Conservation (phyloP, 2,329 filamentous ascomycete genomes). For the Magnaporthales sp. region DNA sequence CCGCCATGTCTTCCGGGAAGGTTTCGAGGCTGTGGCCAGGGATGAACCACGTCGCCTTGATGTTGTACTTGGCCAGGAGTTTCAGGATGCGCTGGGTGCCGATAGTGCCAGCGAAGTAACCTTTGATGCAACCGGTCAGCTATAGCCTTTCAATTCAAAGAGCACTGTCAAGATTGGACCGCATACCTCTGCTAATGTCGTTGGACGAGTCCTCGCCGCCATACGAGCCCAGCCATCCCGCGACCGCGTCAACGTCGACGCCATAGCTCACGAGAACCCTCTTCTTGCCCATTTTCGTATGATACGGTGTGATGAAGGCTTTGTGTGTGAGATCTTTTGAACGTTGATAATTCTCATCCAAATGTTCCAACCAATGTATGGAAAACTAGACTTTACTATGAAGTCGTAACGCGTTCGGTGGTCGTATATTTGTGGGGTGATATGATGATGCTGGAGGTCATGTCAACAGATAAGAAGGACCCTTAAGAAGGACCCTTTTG, state of each 20-base stretch:
- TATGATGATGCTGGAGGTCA: background rate
- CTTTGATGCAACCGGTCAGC: constrained; percentile 16
- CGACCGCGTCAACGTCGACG: constrained; percentile 68
- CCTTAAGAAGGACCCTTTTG: background rate
- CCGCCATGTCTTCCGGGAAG: constrained; percentile 35
- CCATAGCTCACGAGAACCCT: constrained; percentile 50
- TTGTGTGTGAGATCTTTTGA: background rate
- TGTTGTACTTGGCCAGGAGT: constrained; percentile 62
- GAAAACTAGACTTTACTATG: background rate
- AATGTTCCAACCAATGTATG: background rate
- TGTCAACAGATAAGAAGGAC: background rate
- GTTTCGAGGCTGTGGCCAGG: constrained; percentile 40
- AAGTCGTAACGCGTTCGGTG: background rate
- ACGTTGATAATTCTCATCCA: background rate
- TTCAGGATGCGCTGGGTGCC: constrained; percentile 59
- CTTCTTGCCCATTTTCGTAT: background rate
- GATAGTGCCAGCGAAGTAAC: constrained; percentile 62
- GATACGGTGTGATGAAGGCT: background rate
- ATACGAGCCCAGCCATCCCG: constrained; percentile 69
- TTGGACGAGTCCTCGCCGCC: constrained; percentile 63
- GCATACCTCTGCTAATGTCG: constrained; percentile 60
- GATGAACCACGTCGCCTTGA: constrained; percentile 53
- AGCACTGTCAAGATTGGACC: background rate
- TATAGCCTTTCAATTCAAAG: background rate
- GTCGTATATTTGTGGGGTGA: background rate